Evolutionary conservation across 768 basidiomycete genomes (phyloP), one percentile per base, ranked within the genome.

Genomic region (Exsudoporus frostii): DNA sequence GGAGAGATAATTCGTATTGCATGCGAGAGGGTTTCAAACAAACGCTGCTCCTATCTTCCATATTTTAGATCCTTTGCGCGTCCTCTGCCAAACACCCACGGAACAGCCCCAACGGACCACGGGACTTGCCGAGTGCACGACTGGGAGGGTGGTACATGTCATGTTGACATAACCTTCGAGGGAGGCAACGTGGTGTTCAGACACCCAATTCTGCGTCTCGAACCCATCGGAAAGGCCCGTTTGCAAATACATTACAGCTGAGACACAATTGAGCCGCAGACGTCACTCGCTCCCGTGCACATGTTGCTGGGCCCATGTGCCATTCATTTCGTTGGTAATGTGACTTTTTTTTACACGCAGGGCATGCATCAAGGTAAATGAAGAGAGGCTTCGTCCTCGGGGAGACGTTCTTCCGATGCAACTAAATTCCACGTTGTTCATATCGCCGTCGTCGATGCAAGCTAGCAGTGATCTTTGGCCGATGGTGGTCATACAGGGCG

Each of bases 161-260:
- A 29, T 44, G 61, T 40, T 58, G 55, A 63, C 67, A 60, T 60
- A 63, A 57, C 63, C 68, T 67, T 67, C 47, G 46, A 56, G 63
- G 60, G 65, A 64, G 54, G 61, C 59, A 70, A 67, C 66, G 66
- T 67, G 68, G 56, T 57, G 61, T 68, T 63, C 60, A 67, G 60
- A 50, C 48, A 53, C 44, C 58, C 53, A 50, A 57, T 56, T n/a
- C n/a, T n/a, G n/a, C n/a, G n/a, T n/a, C n/a, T n/a, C n/a, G n/a
- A n/a, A n/a, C n/a, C n/a, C n/a, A n/a, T n/a, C 49, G 51, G 52
- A 42, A 62, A 27, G 50, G 51, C 11, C 54, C 58, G 53, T 57
- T 66, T 67, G 50, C 39, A 65, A 67, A 64, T 64, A 45, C 29
- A 25, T 14, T 14, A 17, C 51, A 39, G 42, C 7, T 29, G 41